These are phyloP conservation scores for Mucuna pruriens DNA, from an alignment of 306 rosid species.

Conservation along the genomic window DNA sequence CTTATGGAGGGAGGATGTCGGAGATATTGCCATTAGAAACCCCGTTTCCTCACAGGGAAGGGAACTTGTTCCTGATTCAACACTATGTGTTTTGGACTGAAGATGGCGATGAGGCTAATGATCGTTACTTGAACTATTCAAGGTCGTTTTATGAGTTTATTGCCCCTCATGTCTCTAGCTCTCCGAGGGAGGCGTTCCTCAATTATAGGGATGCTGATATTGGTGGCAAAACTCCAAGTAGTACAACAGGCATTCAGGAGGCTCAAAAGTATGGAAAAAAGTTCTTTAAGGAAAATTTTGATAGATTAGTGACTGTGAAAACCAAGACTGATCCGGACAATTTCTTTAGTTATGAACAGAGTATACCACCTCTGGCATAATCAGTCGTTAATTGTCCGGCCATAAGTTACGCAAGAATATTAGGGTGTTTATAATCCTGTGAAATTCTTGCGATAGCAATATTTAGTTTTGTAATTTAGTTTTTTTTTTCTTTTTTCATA, in stretches of 20 bases:
- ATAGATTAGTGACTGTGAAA: conserved; percentile 29
- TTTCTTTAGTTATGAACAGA: conserved; percentile 42
- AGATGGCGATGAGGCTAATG: neutral
- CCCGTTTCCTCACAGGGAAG: conserved; percentile 54
- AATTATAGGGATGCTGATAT: conserved; percentile 45
- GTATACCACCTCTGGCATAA: too few relatives aligned
- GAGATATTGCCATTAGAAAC: conserved; percentile 17
- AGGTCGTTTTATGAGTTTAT: conserved; percentile 29
- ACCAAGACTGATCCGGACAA: conserved; percentile 31
- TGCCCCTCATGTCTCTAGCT: conserved; percentile 27
- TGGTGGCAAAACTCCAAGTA: conserved; percentile 44
- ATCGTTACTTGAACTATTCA: neutral
- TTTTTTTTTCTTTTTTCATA: too few relatives aligned
- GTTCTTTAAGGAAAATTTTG: conserved; percentile 29
- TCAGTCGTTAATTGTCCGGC: too few relatives aligned
- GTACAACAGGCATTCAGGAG: neutral
- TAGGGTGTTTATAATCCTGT: too few relatives aligned
- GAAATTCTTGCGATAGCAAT: too few relatives aligned
- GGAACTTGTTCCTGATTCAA: conserved; percentile 42
- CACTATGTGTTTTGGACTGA: neutral
- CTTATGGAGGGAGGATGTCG: conserved; percentile 47
- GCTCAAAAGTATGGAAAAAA: conserved; percentile 27
- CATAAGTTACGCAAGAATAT: too few relatives aligned
- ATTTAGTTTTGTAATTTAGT: too few relatives aligned
- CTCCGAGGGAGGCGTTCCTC: conserved; percentile 36